Percentiles rank a stretch among this genome's conserved stretches.
phyloP scores from a whole-genome alignment of 345 rosid species.

The Hevea brasiliensis region DNA sequence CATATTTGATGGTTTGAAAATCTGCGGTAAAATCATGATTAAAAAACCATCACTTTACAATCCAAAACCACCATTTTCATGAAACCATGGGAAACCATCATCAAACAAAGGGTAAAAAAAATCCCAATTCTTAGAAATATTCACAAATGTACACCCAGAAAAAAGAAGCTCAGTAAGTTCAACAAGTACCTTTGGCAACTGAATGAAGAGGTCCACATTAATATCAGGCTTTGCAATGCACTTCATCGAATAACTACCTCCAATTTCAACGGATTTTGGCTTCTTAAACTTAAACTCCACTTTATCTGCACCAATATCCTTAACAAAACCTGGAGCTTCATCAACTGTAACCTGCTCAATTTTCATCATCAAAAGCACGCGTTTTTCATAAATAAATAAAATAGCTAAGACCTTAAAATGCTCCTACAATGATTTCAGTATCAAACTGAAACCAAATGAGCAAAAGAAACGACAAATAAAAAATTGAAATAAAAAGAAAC shows the following conservation, averaged over 20 bases:
- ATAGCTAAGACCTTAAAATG: background rate
- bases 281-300: constrained; percentile 74
- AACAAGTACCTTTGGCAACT: constrained; percentile 67
- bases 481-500: background rate
- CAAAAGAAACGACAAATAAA: background rate
- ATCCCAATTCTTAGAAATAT: background rate
- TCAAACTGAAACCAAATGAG: background rate
- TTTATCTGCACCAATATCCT: constrained; percentile 77
- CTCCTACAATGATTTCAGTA: too few species aligned
- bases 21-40: too few species aligned
- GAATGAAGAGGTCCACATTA: constrained; percentile 64
- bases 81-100: too few species aligned
- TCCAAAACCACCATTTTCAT: too few species aligned
- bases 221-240: constrained; percentile 64
- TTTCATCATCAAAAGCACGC: background rate
- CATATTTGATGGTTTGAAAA: too few species aligned
- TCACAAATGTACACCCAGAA: background rate
- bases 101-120: too few species aligned
- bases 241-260: constrained; percentile 70
- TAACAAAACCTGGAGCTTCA: constrained; percentile 61
- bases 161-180: background rate
- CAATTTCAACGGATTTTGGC: constrained; percentile 57
- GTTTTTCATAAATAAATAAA: too few species aligned
- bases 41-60: too few species aligned
- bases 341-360: constrained; percentile 58